phyloP scores from a whole-genome alignment of 1,284 basidiomycete genomes.

The Trichosporon sp. region DNA sequence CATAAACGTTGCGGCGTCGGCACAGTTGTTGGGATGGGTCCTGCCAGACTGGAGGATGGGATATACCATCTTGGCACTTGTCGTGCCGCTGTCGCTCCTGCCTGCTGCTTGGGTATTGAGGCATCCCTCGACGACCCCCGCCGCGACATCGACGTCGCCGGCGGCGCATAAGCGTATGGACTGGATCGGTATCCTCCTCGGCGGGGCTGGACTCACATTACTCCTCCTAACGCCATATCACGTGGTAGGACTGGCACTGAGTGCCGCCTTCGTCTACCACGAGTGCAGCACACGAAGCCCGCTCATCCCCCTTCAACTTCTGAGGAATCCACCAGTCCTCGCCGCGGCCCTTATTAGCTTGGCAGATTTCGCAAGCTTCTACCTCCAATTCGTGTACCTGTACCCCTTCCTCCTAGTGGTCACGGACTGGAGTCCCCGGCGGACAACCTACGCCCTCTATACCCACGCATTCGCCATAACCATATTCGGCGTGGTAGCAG shows the following conservation, averaged over 20 bases:
- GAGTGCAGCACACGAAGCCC: conserved; percentile 50
- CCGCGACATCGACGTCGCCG: background rate
- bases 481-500: conserved; percentile 50
- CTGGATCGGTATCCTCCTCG: background rate
- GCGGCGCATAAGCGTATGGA: background rate
- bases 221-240: background rate
- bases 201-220: background rate
- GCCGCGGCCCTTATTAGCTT: conserved; percentile 61
- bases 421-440: conserved; percentile 35
- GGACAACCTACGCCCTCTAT: conserved; percentile 41
- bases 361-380: conserved; percentile 63
- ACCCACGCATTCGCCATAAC: conserved; percentile 46
- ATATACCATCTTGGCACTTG: conserved; percentile 55
- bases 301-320: conserved; percentile 55
- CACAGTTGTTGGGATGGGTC: conserved; percentile 61
- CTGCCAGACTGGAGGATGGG: conserved; percentile 61
- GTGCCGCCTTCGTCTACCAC: conserved; percentile 48
- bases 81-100: conserved; percentile 40
- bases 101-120: conserved; percentile 27
- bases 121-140: background rate
- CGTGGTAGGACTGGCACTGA: conserved; percentile 45
- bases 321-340: conserved; percentile 58
- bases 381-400: conserved; percentile 40
- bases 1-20: conserved; percentile 56
- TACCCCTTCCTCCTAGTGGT: conserved; percentile 44